Evolutionary conservation across 176 grass and related monocot species (phyloP), one percentile per base, ranked within the genome.

Genomic region (Pontederia crassipes): DNA sequence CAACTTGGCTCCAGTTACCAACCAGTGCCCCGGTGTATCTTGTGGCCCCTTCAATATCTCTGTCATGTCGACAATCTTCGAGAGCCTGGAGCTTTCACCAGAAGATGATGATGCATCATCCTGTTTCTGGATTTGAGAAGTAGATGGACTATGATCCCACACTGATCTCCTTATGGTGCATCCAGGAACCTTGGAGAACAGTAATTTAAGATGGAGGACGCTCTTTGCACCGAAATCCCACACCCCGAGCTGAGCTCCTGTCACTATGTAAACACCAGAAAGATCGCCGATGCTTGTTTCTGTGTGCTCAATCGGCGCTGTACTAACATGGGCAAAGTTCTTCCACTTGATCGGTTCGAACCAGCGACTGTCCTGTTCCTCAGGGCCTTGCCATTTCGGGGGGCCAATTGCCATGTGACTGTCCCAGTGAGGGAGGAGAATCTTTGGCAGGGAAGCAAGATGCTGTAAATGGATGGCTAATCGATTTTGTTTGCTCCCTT

Each of bases 291-390:
- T 98, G 65, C 72, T 88, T 20, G 94, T 83, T 73, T 98, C 94
- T 3, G 81, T 81, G 48, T 80, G 74, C 74, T 98, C 88, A 59
- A 98, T 98, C 0, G 94, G 94, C 1, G 85, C 94, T 12, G 94
- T 98, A 72, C 88, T 92, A 32, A 93, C 94, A 71, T 98, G 88
- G 69, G 94, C 88, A 72, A 89, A 93, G 71, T 89, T 93, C 64
- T 81, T 98, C 88, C 87, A 93, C 75, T 98, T 98, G 26, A 98
- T 89, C 49, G 94, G 82, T 73, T 98, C 94, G 8, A 98, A 98
- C 94, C 94, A 98, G 55, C 94, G 84, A 64, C 94, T 98, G 73
- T 98, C 94, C 71, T 98, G 94, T 62, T 98, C 94, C 74, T 98
- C 94, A 55, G 94, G 88, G 13, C 85, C 94, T 59, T 89, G 94